These are phyloP conservation scores for Rhodamnia argentea DNA, from an alignment of 345 rosid species.

Conservation along the genomic window DNA sequence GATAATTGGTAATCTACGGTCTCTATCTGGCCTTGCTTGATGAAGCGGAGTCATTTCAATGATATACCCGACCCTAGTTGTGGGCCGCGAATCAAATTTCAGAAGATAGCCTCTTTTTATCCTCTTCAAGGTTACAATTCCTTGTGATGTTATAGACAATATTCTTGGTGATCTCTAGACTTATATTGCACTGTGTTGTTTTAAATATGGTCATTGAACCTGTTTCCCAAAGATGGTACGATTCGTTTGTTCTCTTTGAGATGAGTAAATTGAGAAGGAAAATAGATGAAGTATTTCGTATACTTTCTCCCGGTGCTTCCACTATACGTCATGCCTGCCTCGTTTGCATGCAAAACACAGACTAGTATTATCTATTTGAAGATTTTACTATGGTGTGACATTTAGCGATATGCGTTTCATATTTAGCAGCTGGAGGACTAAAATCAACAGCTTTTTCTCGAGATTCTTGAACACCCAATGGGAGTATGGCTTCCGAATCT, in stretches of 20 bases:
- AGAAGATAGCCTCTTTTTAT: background rate
- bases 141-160: background rate
- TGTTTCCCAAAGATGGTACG: background rate
- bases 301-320: background rate
- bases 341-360: background rate
- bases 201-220: background rate
- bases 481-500: background rate
- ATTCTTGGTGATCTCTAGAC: background rate
- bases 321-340: background rate
- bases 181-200: background rate
- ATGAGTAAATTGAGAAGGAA: background rate
- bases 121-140: background rate
- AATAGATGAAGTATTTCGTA: background rate
- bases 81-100: background rate
- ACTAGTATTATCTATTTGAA: background rate
- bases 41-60: background rate
- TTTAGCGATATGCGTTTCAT: background rate
- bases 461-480: background rate
- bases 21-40: constrained; percentile 24
- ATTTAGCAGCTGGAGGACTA: background rate
- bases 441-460: background rate
- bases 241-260: background rate
- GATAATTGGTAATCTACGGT: constrained; percentile 30
- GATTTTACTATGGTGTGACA: background rate
- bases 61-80: background rate